These are phyloP conservation scores for Kingdonia uniflora DNA, from an alignment of 164 flowering plant species.

Conservation along the genomic window DNA sequence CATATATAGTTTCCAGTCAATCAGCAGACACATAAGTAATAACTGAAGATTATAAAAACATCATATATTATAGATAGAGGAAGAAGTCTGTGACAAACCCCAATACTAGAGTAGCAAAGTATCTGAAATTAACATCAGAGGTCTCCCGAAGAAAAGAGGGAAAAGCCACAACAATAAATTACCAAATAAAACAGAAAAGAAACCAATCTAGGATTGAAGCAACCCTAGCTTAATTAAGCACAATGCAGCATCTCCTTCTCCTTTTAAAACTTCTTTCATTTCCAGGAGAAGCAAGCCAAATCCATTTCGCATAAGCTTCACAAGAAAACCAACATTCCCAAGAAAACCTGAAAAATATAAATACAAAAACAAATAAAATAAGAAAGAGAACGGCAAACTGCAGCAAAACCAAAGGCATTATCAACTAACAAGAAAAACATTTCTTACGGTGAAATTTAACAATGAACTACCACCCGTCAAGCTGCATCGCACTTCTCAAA, in stretches of 20 bases:
- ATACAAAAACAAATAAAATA: slow-evolving; percentile 17
- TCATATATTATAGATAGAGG: not conserved
- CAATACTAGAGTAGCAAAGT: not conserved
- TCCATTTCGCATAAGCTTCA: slow-evolving; percentile 40
- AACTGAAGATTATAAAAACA: not conserved
- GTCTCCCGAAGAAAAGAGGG: not conserved
- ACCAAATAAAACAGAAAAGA: slow-evolving; percentile 1
- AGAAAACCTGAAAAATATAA: slow-evolving; percentile 31
- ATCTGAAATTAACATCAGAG: not conserved
- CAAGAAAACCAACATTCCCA: slow-evolving; percentile 29
- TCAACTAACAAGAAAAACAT: no score
- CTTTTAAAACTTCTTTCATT: no score
- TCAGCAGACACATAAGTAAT: not conserved
- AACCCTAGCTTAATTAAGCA: slow-evolving; percentile 6
- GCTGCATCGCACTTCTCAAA: slow-evolving; percentile 28
- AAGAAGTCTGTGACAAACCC: not conserved
- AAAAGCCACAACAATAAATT: not conserved
- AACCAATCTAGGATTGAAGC: not conserved
- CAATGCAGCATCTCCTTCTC: slow-evolving; percentile 5
- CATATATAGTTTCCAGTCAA: not conserved
- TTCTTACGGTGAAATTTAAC: slow-evolving; percentile 39
- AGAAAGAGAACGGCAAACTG: slow-evolving; percentile 16
- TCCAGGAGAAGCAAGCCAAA: slow-evolving; percentile 24
- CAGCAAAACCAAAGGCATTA: not conserved
- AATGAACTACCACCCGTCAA: slow-evolving; percentile 53